Conservation (phyloP, 2,329 filamentous ascomycete genomes). For the Rhynchosporium agropyri region DNA sequence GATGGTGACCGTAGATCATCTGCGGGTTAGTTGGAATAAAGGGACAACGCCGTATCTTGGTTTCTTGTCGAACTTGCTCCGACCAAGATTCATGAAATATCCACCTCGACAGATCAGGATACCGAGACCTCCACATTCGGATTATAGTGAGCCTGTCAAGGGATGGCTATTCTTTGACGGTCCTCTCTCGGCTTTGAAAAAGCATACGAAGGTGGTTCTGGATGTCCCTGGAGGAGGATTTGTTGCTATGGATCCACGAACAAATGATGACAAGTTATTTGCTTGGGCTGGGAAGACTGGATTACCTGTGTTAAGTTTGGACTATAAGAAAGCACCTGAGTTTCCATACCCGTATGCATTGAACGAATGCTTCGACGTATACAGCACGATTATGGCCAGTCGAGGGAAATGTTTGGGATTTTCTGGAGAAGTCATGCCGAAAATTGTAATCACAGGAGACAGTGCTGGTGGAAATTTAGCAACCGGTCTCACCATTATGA, state of each 20-base stretch:
- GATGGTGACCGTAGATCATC: conserved; percentile 84
- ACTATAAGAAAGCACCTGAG: conserved; percentile 88
- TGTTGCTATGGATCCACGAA: conserved; percentile 94
- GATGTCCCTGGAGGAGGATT: conserved; percentile 95
- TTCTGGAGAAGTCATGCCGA: conserved; percentile 65
- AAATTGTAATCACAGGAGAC: conserved; percentile 75
- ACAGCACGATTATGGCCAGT: conserved; percentile 71
- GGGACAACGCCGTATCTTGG: conserved; percentile 82
- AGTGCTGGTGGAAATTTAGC: conserved; percentile 83
- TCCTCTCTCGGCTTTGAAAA: conserved; percentile 73
- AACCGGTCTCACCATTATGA: conserved; percentile 82
- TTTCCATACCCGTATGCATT: conserved; percentile 83
- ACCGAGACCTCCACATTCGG: conserved; percentile 74
- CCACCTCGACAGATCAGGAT: conserved; percentile 83
- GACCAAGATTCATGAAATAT: conserved; percentile 80
- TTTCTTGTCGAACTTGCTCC: conserved; percentile 70
- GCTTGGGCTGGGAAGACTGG: conserved; percentile 90
- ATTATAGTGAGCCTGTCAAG: conserved; percentile 79
- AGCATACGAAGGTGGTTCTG: conserved; percentile 77
- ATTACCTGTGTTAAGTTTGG: conserved; percentile 84
- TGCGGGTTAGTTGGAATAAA: conserved; percentile 96
- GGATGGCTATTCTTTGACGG: conserved; percentile 97
- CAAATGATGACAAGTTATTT: conserved; percentile 90
- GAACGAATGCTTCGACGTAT: conserved; percentile 87
- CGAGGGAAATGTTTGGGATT: conserved; percentile 77